Base-by-base conservation (phyloP, 139 green algal genomes). In the Eudorina sp. region DNA sequence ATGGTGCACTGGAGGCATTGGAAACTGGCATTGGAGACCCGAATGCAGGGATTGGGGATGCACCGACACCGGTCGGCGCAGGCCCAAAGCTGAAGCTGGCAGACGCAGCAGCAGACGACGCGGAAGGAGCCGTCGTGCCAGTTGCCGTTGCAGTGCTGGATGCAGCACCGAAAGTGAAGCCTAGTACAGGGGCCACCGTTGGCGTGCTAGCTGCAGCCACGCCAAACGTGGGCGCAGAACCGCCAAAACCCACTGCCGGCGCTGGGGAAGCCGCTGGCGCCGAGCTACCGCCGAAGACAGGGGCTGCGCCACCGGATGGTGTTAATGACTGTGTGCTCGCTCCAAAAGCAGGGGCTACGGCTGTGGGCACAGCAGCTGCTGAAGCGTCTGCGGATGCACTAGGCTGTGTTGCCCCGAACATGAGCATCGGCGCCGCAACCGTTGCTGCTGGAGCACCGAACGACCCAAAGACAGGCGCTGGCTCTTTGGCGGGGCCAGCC, bases 161-260 rank as follows among this genome's bases (percentile, higher is more conserved):
- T 11, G 82, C 27, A 3, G 60, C 81, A 38, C 81, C 81, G 21
- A 78, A 77, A 31, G 55, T 74, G 45, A 85, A 85, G 11, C 53
- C 51, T 16, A 23, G 8, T 53, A 25, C 62, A 4, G 62, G 62
- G n/a, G 62, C 62, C 6, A n/a, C 29, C 5, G 55, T 18, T 19
- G 64, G 31, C 68, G 68, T 19, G 31, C 36, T 76, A 34, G 55
- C 23, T 13, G 55, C 5, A 29, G 21, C 55, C n/a, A n/a, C n/a
- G n/a, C n/a, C n/a, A n/a, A n/a, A n/a, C n/a, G n/a, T n/a, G n/a
- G n/a, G n/a, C n/a, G n/a, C n/a, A n/a, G n/a, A n/a, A n/a, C n/a
- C n/a, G n/a, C n/a, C n/a, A n/a, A n/a, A n/a, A n/a, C n/a, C n/a
- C n/a, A n/a, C n/a, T n/a, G n/a, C n/a, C n/a, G n/a, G n/a, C n/a